Evolutionary conservation across 140 eudicot genomes (phyloP).

Genomic region (Erigeron philadelphicus): DNA sequence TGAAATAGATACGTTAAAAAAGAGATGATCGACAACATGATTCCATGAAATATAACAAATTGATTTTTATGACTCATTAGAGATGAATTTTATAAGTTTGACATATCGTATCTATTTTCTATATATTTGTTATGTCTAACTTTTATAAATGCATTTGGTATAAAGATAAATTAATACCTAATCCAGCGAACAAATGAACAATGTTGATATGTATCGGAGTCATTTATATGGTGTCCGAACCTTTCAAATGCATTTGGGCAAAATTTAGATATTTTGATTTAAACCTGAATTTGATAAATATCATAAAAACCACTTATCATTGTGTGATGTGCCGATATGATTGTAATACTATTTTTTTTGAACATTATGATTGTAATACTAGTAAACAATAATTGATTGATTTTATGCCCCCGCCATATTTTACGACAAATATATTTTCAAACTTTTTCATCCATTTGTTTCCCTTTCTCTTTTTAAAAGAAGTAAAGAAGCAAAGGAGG

Average conservation of each 20-base stretch:
- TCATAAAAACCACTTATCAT: no score
- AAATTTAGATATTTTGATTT: no score
- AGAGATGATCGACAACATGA: not conserved
- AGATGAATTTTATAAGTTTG: not conserved
- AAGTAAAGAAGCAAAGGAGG: slow-evolving; percentile 5
- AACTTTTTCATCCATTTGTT: not conserved
- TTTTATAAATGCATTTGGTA: not conserved
- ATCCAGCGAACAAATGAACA: not conserved
- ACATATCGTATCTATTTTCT: not conserved
- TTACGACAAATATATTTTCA: not conserved
- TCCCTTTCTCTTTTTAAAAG: not conserved
- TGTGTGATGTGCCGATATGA: no score
- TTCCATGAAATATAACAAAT: not conserved
- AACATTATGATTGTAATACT: no score
- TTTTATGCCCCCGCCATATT: slow-evolving; percentile 7
- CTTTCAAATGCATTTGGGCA: no score
- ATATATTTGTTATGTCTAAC: not conserved
- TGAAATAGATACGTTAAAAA: no score
- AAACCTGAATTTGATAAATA: no score
- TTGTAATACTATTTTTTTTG: no score
- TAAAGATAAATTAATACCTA: not conserved
- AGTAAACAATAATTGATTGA: not conserved
- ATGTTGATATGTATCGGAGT: no score
- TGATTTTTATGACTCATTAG: not conserved
- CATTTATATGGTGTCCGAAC: no score